Percentiles rank a stretch among this genome's conserved stretches.
Conservation (phyloP, 78 protist genomes). For the Pigoraptor vietnamica region DNA sequence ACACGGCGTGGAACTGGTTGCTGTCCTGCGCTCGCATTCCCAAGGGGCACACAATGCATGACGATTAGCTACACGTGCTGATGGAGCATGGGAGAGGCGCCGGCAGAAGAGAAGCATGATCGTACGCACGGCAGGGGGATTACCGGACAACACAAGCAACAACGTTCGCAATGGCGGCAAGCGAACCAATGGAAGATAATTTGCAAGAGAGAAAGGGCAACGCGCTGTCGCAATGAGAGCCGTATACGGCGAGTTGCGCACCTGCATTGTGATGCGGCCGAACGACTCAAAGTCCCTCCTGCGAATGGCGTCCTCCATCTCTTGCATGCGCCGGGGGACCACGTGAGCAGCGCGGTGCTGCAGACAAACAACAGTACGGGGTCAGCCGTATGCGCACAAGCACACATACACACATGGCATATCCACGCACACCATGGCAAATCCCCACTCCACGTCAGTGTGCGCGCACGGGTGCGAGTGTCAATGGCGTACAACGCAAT, state of each 20-base stretch:
- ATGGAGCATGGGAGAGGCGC: background rate
- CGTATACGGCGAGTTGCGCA: too few species aligned
- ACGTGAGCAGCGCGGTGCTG: constrained; percentile 34
- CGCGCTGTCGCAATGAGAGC: background rate
- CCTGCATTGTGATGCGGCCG: constrained; percentile 85
- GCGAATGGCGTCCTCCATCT: constrained; percentile 63
- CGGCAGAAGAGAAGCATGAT: background rate
- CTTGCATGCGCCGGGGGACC: constrained; percentile 70
- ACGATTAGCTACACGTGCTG: too few species aligned
- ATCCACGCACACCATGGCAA: too few species aligned
- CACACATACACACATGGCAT: background rate
- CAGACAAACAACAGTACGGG: background rate
- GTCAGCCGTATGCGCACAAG: background rate
- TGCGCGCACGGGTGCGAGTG: background rate
- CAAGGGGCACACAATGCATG: too few species aligned
- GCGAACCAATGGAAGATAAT: background rate
- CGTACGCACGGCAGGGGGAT: background rate
- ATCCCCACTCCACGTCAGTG: background rate
- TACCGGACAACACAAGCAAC: background rate
- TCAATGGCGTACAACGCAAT: too few species aligned
- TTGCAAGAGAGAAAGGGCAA: background rate
- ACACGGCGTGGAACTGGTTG: constrained; percentile 82
- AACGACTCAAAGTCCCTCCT: constrained; percentile 70
- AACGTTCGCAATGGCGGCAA: background rate
- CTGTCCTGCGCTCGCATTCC: constrained; percentile 51